Conservation (phyloP, 345 rosid species). For the Eucalyptus polyanthemos region DNA sequence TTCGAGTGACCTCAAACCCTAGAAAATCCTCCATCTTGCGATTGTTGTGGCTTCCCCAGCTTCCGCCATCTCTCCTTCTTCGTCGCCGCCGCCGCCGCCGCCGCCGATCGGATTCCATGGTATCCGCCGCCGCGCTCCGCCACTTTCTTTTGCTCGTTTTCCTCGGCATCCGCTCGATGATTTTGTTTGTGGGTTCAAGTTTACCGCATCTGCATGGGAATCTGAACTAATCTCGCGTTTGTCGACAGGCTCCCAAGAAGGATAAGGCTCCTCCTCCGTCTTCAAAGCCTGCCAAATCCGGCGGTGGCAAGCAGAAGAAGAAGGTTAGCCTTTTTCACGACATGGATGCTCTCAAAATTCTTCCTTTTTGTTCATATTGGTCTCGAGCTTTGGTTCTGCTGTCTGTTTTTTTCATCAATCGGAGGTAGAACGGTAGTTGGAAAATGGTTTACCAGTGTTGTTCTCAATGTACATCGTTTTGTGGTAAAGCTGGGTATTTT, state of each 20-base stretch:
- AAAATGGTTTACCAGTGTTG: background rate
- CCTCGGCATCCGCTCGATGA: background rate
- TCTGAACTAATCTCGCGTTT: background rate
- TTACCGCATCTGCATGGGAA: background rate
- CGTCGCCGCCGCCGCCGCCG: background rate
- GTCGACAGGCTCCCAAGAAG: constrained; percentile 29
- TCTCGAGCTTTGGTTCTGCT: background rate
- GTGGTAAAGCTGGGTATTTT: background rate
- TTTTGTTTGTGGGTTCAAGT: background rate
- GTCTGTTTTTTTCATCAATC: background rate
- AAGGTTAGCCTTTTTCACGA: constrained; percentile 1
- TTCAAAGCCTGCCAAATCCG: constrained; percentile 28
- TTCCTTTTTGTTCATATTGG: background rate
- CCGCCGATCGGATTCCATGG: background rate
- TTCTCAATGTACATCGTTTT: background rate
- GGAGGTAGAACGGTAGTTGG: background rate
- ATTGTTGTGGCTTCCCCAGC: background rate
- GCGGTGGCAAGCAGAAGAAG: constrained; percentile 37
- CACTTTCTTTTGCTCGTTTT: background rate
- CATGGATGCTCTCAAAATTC: background rate
- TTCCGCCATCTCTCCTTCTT: background rate
- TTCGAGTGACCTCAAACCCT: background rate
- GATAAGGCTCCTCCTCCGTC: constrained; percentile 35
- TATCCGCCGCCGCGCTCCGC: background rate
- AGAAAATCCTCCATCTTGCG: background rate